Percentiles rank a stretch among this genome's conserved stretches.
Evolutionary conservation across 306 rosid species (phyloP).

Genomic region (Cicer bijugum): DNA sequence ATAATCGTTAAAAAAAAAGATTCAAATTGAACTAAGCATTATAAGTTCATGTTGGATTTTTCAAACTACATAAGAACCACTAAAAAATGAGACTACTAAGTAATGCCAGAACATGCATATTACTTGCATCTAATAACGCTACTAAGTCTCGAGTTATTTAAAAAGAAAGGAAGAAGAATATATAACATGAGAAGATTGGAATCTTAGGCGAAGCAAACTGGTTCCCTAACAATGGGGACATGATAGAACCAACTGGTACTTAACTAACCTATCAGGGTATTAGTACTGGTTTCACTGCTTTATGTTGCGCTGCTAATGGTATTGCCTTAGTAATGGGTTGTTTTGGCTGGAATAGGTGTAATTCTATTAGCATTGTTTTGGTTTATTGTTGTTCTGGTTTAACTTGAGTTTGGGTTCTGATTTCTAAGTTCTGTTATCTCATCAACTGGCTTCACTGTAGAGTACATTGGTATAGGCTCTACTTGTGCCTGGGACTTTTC

Average conservation of each 20-base stretch:
- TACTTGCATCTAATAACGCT: conserved; percentile 27
- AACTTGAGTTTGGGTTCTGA: neutral
- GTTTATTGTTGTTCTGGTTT: neutral
- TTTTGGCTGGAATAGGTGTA: neutral
- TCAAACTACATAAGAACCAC: conserved; percentile 35
- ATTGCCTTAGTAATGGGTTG: neutral
- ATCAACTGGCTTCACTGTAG: neutral
- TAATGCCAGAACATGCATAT: conserved; percentile 28
- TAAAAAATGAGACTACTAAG: conserved; percentile 22
- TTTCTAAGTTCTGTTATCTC: neutral
- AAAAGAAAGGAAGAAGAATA: neutral
- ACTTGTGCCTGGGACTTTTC: no score
- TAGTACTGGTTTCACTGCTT: neutral
- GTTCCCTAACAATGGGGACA: neutral
- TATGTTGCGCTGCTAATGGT: neutral
- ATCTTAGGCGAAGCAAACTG: neutral
- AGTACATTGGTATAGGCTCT: conserved; percentile 3
- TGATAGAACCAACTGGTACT: conserved; percentile 2
- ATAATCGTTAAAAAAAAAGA: neutral
- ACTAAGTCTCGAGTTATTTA: neutral
- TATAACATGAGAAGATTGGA: neutral
- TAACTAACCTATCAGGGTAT: neutral
- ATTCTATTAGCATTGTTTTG: conserved; percentile 8
- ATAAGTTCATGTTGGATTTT: conserved; percentile 13
- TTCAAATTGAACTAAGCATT: conserved; percentile 30